phyloP scores from a whole-genome alignment of 495 filamentous ascomycete genomes.

The Hyaloscypha hepaticicola region DNA sequence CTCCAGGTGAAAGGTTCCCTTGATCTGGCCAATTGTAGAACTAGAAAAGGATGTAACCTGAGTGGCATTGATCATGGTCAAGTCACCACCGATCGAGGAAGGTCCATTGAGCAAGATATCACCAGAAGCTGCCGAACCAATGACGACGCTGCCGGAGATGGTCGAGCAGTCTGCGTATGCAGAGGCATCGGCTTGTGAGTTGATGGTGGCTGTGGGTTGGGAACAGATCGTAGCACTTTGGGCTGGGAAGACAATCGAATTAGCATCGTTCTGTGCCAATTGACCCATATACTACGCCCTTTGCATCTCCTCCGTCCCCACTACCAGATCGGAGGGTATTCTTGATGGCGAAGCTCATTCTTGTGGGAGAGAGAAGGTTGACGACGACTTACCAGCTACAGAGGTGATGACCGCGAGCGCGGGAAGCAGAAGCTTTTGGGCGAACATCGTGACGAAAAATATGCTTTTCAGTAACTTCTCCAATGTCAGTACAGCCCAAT shows the following conservation, averaged over 20 bases:
- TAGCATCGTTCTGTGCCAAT: slow-evolving; percentile 18
- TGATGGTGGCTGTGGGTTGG: slow-evolving; percentile 55
- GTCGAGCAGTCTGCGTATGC: slow-evolving; percentile 62
- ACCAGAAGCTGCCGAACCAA: slow-evolving; percentile 53
- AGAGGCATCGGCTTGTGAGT: slow-evolving; percentile 69
- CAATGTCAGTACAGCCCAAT: slow-evolving; percentile 27
- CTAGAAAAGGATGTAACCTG: slow-evolving; percentile 57
- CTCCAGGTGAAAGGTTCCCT: slow-evolving; percentile 63
- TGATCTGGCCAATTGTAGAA: slow-evolving; percentile 47
- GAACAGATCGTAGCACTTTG: slow-evolving; percentile 48
- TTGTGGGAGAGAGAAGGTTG: neutral
- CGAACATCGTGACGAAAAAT: slow-evolving; percentile 62
- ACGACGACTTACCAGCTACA: slow-evolving; percentile 59
- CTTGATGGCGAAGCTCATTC: neutral
- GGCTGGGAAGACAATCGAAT: slow-evolving; percentile 31
- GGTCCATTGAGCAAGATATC: slow-evolving; percentile 56
- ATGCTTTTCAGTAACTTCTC: slow-evolving; percentile 26
- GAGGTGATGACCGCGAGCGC: slow-evolving; percentile 64
- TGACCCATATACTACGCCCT: neutral
- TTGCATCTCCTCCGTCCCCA: neutral
- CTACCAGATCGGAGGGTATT: neutral
- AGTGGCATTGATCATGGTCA: slow-evolving; percentile 59
- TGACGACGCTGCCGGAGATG: slow-evolving; percentile 67
- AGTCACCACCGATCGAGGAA: slow-evolving; percentile 63
- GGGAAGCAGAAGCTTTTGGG: slow-evolving; percentile 71